Conservation (phyloP, 495 filamentous ascomycete species). For the Ascodesmis nigricans region DNA sequence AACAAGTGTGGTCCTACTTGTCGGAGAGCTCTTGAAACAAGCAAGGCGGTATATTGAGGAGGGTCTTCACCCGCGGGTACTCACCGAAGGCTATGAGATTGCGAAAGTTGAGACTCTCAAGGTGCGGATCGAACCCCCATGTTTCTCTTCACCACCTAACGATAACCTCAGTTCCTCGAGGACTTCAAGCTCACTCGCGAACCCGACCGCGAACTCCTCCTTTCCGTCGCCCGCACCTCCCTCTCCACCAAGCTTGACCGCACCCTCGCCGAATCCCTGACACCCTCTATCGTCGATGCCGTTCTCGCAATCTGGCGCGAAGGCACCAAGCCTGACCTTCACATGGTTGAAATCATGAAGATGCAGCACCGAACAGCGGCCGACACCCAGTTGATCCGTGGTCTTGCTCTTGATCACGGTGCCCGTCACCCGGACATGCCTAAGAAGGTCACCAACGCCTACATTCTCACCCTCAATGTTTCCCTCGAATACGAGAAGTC, state of each 20-base stretch:
- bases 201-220: constrained; percentile 78
- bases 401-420: constrained; percentile 84
- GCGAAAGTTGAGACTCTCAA: constrained; percentile 84
- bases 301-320: constrained; percentile 81
- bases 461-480: constrained; percentile 87
- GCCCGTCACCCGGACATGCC: constrained; percentile 97
- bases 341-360: constrained; percentile 99
- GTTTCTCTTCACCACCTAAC: constrained; percentile 9
- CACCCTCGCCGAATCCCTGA: constrained; percentile 72
- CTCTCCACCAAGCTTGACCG: constrained; percentile 83
- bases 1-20: constrained; percentile 83
- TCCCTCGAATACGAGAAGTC: constrained; percentile 97
- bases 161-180: constrained; percentile 55
- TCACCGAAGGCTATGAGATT: constrained; percentile 95
- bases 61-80: constrained; percentile 83
- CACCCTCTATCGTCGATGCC: constrained; percentile 82
- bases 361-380: constrained; percentile 96
- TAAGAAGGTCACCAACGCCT: constrained; percentile 83
- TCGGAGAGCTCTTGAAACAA: constrained; percentile 94
- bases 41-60: constrained; percentile 85
- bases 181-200: constrained; percentile 69
- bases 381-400: constrained; percentile 86
- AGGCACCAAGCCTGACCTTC: constrained; percentile 80
- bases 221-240: constrained; percentile 85
- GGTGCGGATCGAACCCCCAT: constrained; percentile 26